These are phyloP conservation scores for Cytospora schulzeri DNA, from an alignment of 2,329 filamentous ascomycete genomes.

Conservation along the genomic window DNA sequence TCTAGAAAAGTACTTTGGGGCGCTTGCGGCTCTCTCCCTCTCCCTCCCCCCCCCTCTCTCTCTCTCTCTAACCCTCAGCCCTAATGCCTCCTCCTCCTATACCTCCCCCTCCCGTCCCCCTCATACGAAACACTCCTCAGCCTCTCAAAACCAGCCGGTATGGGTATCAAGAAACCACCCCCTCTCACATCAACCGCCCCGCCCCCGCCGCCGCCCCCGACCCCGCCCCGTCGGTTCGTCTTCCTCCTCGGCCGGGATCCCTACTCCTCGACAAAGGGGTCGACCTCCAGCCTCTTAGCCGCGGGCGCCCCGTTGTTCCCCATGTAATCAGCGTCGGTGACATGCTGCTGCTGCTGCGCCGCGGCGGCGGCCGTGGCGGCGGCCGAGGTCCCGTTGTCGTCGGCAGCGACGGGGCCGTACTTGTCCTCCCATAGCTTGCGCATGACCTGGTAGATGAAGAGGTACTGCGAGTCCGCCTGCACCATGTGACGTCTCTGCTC, in stretches of 20 bases:
- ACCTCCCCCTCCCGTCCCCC: constrained; percentile 8
- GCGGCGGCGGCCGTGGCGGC: constrained; percentile 3
- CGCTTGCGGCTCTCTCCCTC: too few species aligned
- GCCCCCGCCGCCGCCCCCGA: neutral
- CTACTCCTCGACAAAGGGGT: constrained; percentile 44
- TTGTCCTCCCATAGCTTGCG: constrained; percentile 72
- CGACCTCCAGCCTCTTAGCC: constrained; percentile 56
- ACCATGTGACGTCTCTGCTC: constrained; percentile 96
- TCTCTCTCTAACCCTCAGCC: too few species aligned
- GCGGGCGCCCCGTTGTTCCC: constrained; percentile 47
- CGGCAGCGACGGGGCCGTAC: constrained; percentile 44
- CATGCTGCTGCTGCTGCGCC: neutral
- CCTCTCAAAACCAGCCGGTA: constrained; percentile 20
- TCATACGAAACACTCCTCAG: constrained; percentile 12
- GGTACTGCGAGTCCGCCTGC: constrained; percentile 80
- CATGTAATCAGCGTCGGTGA: constrained; percentile 32
- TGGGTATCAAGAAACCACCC: constrained; percentile 25
- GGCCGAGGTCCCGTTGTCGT: neutral
- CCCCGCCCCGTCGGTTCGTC: constrained; percentile 14
- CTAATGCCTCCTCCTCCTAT: constrained; percentile 14
- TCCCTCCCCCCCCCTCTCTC: too few species aligned
- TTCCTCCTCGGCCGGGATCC: constrained; percentile 27
- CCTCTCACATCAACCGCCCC: neutral
- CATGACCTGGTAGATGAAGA: constrained; percentile 87
- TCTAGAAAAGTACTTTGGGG: neutral